Evolutionary conservation across 2,329 filamentous ascomycete species (phyloP).

Genomic region (Bretziella fagacearum): DNA sequence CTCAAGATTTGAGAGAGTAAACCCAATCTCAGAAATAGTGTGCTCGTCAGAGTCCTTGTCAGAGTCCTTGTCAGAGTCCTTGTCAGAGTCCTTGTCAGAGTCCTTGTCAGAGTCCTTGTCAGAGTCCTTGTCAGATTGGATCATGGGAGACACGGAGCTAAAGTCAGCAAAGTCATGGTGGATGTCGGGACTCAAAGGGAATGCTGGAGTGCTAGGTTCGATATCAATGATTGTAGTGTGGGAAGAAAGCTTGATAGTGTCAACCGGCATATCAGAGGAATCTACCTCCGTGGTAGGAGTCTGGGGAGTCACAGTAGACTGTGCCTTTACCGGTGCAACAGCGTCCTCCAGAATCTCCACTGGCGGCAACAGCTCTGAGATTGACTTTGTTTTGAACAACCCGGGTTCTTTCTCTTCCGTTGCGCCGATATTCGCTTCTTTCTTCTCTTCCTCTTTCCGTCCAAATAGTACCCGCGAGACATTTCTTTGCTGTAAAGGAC

Average conservation of each 20-base stretch:
- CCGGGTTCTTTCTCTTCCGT: neutral
- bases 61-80: neutral
- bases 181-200: neutral
- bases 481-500: neutral
- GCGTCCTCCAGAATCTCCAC: neutral
- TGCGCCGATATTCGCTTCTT: neutral
- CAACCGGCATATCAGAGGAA: no score
- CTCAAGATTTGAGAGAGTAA: neutral
- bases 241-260: neutral
- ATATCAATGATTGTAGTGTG: neutral
- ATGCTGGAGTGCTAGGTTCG: neutral
- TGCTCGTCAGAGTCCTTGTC: neutral
- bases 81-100: no score
- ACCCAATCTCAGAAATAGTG: neutral
- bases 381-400: conserved; percentile 1
- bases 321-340: neutral
- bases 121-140: no score
- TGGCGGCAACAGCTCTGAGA: conserved; percentile 5
- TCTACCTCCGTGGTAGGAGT: no score
- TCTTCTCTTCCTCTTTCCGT: neutral
- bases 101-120: no score
- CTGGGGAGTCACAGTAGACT: neutral
- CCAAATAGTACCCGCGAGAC: conserved; percentile 9
- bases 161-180: neutral
- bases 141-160: no score